Base-by-base conservation (phyloP, 441 rosid genomes). In the Brassica hybrid region DNA sequence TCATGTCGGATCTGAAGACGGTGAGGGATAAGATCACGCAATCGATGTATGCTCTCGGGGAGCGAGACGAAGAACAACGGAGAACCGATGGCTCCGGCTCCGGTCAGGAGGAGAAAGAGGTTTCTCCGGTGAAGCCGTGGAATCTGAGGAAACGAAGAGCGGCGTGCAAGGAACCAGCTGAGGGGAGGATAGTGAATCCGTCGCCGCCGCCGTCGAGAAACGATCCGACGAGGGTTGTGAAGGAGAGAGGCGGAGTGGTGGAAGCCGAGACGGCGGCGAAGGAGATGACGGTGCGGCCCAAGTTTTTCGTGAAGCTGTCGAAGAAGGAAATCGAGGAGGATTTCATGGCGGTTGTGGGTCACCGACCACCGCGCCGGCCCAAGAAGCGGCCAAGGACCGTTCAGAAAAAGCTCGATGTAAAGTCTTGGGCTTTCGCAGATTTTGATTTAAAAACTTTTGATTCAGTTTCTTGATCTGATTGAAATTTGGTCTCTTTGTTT, bases 321-420 rank as follows among this genome's bases (percentile, higher is more conserved):
- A n/a, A 75, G 90, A 89, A 87, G 61, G 94, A 92, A 83, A 85
- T 90, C 73, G 94, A 90, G 45, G 90, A 85, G 17, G 97, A 92
- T 82, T 92, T 88, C 81, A 79, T 85, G 82, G 73, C 27, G 77
- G 58, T 91, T 62, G 3, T 82, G 3, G 86, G 92, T 27, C 90
- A 79, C 27, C 78, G 88, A 72, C 94, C 94, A 38, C 75, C 84
- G 5, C 83, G 96, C 57, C 78, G 94, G 66, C 93, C 91, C 7
- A 94, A 89, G 82, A 94, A 88, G 74, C 86, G 95, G 54, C 75
- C 91, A 7, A 85, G 89, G 43, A 27, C 73, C 12, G 88, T 92
- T 64, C 97, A 87, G 85, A 91, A 65, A 65, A 84, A 85, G 71
- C 30, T 92, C 79, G 94, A 92, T 83, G 98, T 92, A 80, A 17